A percentile compares a stretch with the other conserved stretches of the same genome.
Conservation (phyloP, 768 basidiomycete genomes). For the Auriscalpium orientale region DNA sequence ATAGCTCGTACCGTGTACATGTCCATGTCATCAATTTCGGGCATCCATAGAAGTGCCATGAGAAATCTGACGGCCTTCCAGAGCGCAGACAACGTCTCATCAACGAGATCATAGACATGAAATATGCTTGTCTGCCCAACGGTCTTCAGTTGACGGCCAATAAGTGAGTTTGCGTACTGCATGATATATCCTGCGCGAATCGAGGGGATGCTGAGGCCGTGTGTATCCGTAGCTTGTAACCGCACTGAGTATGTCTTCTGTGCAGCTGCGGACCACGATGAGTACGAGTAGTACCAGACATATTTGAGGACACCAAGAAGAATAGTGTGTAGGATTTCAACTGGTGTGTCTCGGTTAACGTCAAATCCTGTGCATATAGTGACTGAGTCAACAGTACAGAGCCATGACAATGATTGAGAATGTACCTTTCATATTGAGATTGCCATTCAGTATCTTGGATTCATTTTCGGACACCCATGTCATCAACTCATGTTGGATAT, state of each 20-base stretch:
- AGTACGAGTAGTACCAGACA: slow-evolving; percentile 30
- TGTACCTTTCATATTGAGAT: slow-evolving; percentile 24
- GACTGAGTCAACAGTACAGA: not conserved
- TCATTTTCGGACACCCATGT: slow-evolving; percentile 22
- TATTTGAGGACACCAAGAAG: slow-evolving; percentile 38
- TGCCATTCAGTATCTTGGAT: slow-evolving; percentile 23
- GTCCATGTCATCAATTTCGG: slow-evolving; percentile 16
- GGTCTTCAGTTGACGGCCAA: slow-evolving; percentile 36
- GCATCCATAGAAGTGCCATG: slow-evolving; percentile 15
- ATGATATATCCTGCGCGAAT: slow-evolving; percentile 35
- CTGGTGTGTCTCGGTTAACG: slow-evolving; percentile 19
- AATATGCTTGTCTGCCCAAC: slow-evolving; percentile 30
- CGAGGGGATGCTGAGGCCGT: slow-evolving; percentile 20
- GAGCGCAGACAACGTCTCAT: slow-evolving; percentile 4
- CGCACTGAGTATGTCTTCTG: slow-evolving; percentile 22
- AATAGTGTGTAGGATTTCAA: slow-evolving; percentile 39
- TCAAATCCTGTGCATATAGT: slow-evolving; percentile 14
- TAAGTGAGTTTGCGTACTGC: slow-evolving; percentile 35
- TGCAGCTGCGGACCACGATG: slow-evolving; percentile 22
- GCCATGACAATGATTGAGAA: not conserved
- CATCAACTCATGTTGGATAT: slow-evolving; percentile 21
- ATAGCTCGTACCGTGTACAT: slow-evolving; percentile 3
- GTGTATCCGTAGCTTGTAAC: slow-evolving; percentile 25
- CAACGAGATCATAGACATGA: slow-evolving; percentile 21
- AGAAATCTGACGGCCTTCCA: slow-evolving; percentile 17